Evolutionary conservation across 805 yeast genomes (phyloP).

Genomic region (Saccharomycopsis olivae): DNA sequence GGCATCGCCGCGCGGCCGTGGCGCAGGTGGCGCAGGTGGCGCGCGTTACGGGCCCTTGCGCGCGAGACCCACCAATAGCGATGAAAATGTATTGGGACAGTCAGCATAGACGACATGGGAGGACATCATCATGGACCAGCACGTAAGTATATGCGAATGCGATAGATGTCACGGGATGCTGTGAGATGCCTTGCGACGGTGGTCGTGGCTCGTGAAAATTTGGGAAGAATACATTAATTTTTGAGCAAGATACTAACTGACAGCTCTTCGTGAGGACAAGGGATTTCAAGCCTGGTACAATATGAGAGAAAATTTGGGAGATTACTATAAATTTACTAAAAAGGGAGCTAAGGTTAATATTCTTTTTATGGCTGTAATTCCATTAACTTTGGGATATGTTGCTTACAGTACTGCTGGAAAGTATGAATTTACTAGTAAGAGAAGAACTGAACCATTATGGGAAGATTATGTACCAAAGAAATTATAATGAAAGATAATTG

Average conservation of each 20-base stretch:
- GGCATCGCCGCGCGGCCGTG: no score
- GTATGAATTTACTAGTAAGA: conserved; percentile 3
- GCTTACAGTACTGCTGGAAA: conserved; percentile 24
- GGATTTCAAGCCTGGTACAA: conserved; percentile 16
- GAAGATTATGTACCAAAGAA: conserved; percentile 16
- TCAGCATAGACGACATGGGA: background rate
- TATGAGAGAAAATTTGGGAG: conserved; percentile 19
- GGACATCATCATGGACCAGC: conserved; percentile 3
- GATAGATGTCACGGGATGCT: no score
- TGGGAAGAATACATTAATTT: background rate
- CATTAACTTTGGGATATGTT: conserved; percentile 25
- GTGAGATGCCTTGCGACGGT: no score
- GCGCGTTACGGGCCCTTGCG: no score
- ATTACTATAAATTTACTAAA: conserved; percentile 17
- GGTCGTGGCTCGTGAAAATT: no score
- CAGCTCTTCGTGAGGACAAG: conserved; percentile 16
- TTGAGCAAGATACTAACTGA: background rate
- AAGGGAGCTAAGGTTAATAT: conserved; percentile 15
- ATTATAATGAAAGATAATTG: background rate
- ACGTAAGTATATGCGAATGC: background rate
- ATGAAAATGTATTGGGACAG: no score
- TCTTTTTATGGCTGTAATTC: conserved; percentile 23
- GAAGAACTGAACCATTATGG: conserved; percentile 16
- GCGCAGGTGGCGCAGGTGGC: no score
- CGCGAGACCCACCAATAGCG: no score